Conservation (phyloP, 495 filamentous ascomycete species). For the Sordaria brevicollis region DNA sequence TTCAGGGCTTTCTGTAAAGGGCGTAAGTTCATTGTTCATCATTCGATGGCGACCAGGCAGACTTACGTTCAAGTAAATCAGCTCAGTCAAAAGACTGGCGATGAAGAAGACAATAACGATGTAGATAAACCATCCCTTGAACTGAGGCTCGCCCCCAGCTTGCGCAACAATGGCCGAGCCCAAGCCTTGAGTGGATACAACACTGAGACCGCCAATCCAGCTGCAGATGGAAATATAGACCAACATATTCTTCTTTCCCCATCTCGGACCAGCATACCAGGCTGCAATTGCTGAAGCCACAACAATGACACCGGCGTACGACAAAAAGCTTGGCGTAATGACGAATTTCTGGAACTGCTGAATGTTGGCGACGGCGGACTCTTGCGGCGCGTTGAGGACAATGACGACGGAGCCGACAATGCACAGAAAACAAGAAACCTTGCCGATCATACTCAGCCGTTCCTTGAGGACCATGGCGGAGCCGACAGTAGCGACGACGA, state of each 20-base stretch:
- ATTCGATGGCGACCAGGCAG: background rate
- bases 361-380: slow-evolving; percentile 77
- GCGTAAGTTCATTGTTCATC: slow-evolving; percentile 14
- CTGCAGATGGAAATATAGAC: slow-evolving; percentile 95
- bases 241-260: slow-evolving; percentile 94
- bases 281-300: slow-evolving; percentile 60
- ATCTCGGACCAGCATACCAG: slow-evolving; percentile 77
- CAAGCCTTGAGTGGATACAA: slow-evolving; percentile 88
- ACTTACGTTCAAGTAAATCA: slow-evolving; percentile 89
- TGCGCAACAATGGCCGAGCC: slow-evolving; percentile 87
- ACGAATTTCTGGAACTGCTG: slow-evolving; percentile 91
- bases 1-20: slow-evolving; percentile 89
- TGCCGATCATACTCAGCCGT: slow-evolving; percentile 87
- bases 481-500: slow-evolving; percentile 86
- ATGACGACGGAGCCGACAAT: slow-evolving; percentile 91
- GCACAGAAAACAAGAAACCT: slow-evolving; percentile 90
- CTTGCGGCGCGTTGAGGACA: slow-evolving; percentile 80
- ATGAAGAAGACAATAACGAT: slow-evolving; percentile 87
- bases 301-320: slow-evolving; percentile 77
- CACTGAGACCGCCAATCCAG: slow-evolving; percentile 86
- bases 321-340: slow-evolving; percentile 74
- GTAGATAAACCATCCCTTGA: slow-evolving; percentile 96
- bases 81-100: slow-evolving; percentile 78
- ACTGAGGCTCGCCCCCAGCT: slow-evolving; percentile 68
- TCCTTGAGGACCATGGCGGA: slow-evolving; percentile 97